Conservation (phyloP, 2,329 filamentous ascomycete species). For the Colletotrichum chlorophyti region DNA sequence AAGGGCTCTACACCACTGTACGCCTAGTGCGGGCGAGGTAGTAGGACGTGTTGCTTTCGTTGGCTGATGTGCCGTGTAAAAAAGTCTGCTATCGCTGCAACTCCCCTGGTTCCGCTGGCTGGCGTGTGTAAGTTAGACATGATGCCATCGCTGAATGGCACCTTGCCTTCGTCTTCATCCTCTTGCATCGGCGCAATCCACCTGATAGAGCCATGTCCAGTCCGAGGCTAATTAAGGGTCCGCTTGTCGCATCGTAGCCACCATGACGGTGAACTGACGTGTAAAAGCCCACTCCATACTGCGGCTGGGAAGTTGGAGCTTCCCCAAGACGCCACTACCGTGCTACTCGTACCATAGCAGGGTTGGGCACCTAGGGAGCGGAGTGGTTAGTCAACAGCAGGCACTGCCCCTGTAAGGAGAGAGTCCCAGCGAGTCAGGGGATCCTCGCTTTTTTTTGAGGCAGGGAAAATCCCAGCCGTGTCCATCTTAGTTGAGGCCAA, state of each 20-base stretch:
- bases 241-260: neutral
- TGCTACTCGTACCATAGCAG: neutral
- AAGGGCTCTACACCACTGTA: conserved; percentile 4
- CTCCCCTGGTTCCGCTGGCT: neutral
- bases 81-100: conserved; percentile 8
- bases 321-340: neutral
- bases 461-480: neutral
- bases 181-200: conserved; percentile 13
- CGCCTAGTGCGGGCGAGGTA: neutral
- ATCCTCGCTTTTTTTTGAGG: neutral
- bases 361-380: conserved; percentile 2
- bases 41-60: conserved; percentile 18
- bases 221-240: neutral
- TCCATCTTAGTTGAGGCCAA: neutral
- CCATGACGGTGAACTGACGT: conserved; percentile 1
- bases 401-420: conserved; percentile 14
- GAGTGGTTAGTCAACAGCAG: conserved; percentile 2
- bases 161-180: neutral
- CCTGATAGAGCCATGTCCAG: neutral
- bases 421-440: neutral
- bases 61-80: conserved; percentile 3
- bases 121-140: neutral
- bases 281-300: neutral
- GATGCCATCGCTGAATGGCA: conserved; percentile 1
- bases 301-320: neutral